Base-by-base conservation (phyloP, 202 grass and related monocot genomes). In the Schoenoplectus triqueter region DNA sequence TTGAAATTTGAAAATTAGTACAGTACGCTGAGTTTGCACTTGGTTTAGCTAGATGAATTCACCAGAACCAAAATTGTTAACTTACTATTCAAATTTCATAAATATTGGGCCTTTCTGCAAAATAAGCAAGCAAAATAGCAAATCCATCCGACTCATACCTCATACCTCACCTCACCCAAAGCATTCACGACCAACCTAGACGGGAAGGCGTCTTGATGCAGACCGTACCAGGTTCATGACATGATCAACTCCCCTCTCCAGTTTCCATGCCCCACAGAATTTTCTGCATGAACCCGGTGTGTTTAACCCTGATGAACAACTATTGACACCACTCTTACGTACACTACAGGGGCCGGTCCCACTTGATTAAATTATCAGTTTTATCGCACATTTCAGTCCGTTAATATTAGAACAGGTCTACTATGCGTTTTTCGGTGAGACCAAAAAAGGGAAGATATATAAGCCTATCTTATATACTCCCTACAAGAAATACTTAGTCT, bases 201-300 rank as follows among this genome's bases (percentile, higher is more conserved):
- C 66, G 40, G 56, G 18, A 61, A 63, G 9, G 14, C 66, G 86
- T 75, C 86, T 41, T 15, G 11, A 64, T 87, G 45, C 85, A 81
- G 72, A 81, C 22, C 75, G 51, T 70, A 71, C 76, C 64, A 73
- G 85, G 75, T 87, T 82, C 85, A 87, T 87, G 2, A 49, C 21
- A 59, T 83, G 7, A 83, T 83, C 71, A 65, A 1, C 56, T 31
- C 13, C 7, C 22, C 5, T 57, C 6, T n/a, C 4, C 2, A 3
- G 1, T n/a, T 50, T 10, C 31, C 31, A 22, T 8, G 19, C 69
- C 31, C 63, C 80, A 81, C 60, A 52, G 15, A 61, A 61, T 61
- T 45, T 61, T 79, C 2, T 66, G 65, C 49, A 83, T 83, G 48
- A 60, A 60, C 19, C 66, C 65, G 65, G 81, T 55, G 13, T 83